Percentiles rank a stretch among this genome's conserved stretches.
Conservation (phyloP, 148 eudicot genomes). For the Fagopyrum esculentum region DNA sequence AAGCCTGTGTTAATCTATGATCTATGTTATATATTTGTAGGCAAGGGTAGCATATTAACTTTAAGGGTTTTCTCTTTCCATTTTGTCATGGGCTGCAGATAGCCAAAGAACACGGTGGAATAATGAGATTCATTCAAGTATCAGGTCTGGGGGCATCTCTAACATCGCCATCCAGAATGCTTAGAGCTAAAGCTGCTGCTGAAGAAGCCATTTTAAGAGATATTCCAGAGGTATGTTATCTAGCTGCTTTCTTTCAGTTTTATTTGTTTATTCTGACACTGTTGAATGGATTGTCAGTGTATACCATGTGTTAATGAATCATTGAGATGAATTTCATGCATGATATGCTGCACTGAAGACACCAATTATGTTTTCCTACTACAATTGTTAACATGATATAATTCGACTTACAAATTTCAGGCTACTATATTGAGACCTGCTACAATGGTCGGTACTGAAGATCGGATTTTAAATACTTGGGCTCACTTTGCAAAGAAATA, state of each 20-base stretch:
- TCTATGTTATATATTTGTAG: background rate
- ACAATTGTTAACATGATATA: background rate
- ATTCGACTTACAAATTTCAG: constrained; percentile 23
- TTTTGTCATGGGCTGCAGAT: constrained; percentile 39
- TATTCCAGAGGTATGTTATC: constrained; percentile 58
- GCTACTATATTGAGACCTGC: constrained; percentile 85
- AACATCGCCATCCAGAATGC: constrained; percentile 72
- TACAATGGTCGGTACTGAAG: constrained; percentile 91
- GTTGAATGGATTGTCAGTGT: background rate
- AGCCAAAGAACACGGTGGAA: constrained; percentile 96
- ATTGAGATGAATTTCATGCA: constrained; percentile 8
- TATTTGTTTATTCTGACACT: background rate
- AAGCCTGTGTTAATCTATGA: background rate
- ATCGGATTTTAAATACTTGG: constrained; percentile 76
- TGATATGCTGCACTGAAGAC: background rate
- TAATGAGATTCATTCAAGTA: constrained; percentile 86
- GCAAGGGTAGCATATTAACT: constrained; percentile 4
- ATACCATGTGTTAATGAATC: background rate
- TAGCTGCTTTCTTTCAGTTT: background rate
- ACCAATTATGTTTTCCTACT: background rate
- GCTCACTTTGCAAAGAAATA: constrained; percentile 76
- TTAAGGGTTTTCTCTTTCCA: background rate
- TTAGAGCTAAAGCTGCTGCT: constrained; percentile 90
- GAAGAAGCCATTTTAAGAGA: constrained; percentile 71
- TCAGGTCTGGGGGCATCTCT: constrained; percentile 86